Percentiles rank a stretch among this genome's conserved stretches.
phyloP scores from a whole-genome alignment of 345 rosid genomes.

The Sonneratia alba region DNA sequence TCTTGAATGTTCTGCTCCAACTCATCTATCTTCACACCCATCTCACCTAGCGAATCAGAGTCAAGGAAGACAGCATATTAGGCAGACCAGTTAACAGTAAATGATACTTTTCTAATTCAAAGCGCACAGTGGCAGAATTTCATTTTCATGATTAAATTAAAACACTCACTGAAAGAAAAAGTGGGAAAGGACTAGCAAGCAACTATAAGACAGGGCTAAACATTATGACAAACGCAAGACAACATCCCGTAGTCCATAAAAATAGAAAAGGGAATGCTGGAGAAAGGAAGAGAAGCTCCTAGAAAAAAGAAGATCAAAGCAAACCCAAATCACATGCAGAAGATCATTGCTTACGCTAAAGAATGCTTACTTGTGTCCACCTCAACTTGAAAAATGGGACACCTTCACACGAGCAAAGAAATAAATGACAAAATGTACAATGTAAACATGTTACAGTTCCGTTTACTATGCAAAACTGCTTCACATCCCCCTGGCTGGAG shows the following conservation, averaged over 20 bases:
- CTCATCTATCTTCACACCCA: constrained; percentile 71
- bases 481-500: neutral
- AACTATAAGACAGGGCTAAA: neutral
- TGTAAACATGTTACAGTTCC: neutral
- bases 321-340: neutral
- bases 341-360: neutral
- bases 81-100: neutral
- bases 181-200: neutral
- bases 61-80: constrained; percentile 35
- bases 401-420: neutral
- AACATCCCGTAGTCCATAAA: neutral
- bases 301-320: neutral
- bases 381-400: neutral
- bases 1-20: constrained; percentile 80
- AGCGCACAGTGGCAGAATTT: neutral
- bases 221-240: neutral
- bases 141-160: neutral
- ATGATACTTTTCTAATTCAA: neutral
- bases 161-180: neutral
- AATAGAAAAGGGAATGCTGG: neutral
- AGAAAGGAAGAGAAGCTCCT: neutral
- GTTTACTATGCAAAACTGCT: neutral
- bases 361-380: neutral
- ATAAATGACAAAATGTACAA: neutral
- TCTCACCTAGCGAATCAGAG: constrained; percentile 70